These are phyloP conservation scores for Ceraceosorus guamensis DNA, from an alignment of 1,284 basidiomycete genomes.

Conservation along the genomic window DNA sequence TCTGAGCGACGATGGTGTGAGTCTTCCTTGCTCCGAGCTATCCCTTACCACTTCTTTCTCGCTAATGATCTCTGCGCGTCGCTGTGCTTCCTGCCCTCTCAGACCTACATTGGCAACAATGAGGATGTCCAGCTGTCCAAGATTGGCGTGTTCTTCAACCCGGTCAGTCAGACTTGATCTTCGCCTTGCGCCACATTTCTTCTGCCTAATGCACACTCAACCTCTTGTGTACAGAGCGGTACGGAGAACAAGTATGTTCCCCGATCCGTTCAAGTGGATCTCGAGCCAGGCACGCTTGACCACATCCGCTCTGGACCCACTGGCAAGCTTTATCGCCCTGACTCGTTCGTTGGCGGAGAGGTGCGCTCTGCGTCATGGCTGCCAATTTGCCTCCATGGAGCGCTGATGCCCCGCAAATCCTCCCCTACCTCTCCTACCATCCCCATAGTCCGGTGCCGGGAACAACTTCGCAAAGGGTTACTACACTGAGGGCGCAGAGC, in stretches of 20 bases:
- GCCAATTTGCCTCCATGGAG: too few species aligned
- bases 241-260: constrained; percentile 47
- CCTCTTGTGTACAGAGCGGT: too few species aligned
- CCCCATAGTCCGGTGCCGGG: constrained; percentile 66
- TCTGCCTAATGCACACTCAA: too few species aligned
- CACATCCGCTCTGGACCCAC: constrained; percentile 59
- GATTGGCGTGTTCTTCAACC: constrained; percentile 48
- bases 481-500: constrained; percentile 61
- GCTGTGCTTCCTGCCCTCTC: constrained; percentile 6
- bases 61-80: too few species aligned
- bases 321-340: constrained; percentile 74
- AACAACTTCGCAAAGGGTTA: constrained; percentile 81
- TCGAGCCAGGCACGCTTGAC: constrained; percentile 84
- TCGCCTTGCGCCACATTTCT: too few species aligned
- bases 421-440: not conserved
- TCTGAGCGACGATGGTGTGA: constrained; percentile 38
- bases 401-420: too few species aligned
- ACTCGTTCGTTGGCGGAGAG: constrained; percentile 58
- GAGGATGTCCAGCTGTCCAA: constrained; percentile 31
- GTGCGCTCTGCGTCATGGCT: too few species aligned
- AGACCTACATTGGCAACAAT: constrained; percentile 41
- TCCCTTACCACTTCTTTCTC: too few species aligned
- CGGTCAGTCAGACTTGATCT: constrained; percentile 32
- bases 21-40: too few species aligned
- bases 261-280: constrained; percentile 58